Base-by-base conservation (phyloP, 2,329 filamentous ascomycete genomes). In the Ambrosiella xylebori region DNA sequence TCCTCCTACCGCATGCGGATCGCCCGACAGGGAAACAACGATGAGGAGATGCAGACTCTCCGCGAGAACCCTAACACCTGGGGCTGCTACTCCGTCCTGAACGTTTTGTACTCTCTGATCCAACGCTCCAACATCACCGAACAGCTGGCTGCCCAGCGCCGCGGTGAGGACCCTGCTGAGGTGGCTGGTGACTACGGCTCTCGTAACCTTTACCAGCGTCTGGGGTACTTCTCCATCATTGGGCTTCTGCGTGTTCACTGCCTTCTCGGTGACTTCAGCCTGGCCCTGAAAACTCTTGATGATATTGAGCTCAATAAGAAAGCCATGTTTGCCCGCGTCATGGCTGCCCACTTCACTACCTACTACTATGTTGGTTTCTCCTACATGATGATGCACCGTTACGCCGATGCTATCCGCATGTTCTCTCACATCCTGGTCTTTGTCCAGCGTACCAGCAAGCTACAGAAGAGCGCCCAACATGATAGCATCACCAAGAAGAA, bases 351-450 rank as follows among this genome's bases (percentile, higher is more conserved):
- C 78, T 97, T 97, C 77, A 96, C 91, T 65, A 98, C 93, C 64
- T 98, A 97, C 82, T 98, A 98, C 82, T 97, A 97, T 71, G 91
- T 98, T 63, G 93, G 93, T 65, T 98, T 98, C 82, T 95, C 88
- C 65, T 98, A 98, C 85, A 97, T 98, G 91, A 98, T 98, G 93
- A 95, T 97, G 88, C 89, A 93, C 76, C 88, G 93, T 70, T 98
- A 98, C 71, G 88, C 89, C 73, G 93, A 98, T 73, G 93, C 93
- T 71, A 96, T 98, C 76, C 89, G 91, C 79, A 95, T 96, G 85
- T 98, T 98, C 83, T 95, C 88, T 79, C 93, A 98, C 80, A 98
- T 98, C 73, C 83, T 98, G 66, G 86, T 98, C 74, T 98, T 97
- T 75, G 90, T 98, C 64, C 95, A 89, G 65, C 81, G 93, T 67